These are phyloP conservation scores for Pleurotus cornucopiae DNA, from an alignment of 768 basidiomycete genomes.

Conservation along the genomic window DNA sequence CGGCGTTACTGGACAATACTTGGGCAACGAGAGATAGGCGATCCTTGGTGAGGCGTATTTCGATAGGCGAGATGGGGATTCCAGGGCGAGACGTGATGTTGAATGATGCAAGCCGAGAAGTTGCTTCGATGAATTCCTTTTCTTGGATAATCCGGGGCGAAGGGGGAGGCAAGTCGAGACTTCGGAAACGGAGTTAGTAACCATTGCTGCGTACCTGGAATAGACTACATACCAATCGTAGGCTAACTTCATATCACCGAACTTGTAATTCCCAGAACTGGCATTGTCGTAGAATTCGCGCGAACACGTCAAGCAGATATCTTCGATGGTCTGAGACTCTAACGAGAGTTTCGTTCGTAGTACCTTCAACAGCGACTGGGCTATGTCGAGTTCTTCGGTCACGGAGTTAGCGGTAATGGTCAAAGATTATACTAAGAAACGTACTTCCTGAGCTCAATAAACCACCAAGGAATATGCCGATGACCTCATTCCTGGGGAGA, in stretches of 20 bases:
- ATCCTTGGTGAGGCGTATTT: slow-evolving; percentile 89
- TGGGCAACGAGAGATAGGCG: slow-evolving; percentile 82
- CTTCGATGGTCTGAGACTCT: slow-evolving; percentile 52
- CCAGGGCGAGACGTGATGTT: slow-evolving; percentile 74
- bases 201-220: slow-evolving; percentile 8
- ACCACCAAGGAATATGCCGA: slow-evolving; percentile 82
- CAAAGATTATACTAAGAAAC: slow-evolving; percentile 27
- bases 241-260: slow-evolving; percentile 94
- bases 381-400: slow-evolving; percentile 58
- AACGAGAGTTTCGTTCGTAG: slow-evolving; percentile 47
- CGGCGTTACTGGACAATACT: slow-evolving; percentile 78
- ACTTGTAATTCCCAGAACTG: slow-evolving; percentile 84
- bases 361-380: slow-evolving; percentile 53
- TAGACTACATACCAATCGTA: slow-evolving; percentile 75
- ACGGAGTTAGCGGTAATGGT: background rate
- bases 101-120: slow-evolving; percentile 92
- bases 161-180: slow-evolving; percentile 68
- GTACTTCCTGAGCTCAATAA: slow-evolving; percentile 83
- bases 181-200: slow-evolving; percentile 23
- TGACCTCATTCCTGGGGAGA: slow-evolving; percentile 65
- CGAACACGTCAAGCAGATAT: slow-evolving; percentile 75
- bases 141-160: slow-evolving; percentile 64
- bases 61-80: slow-evolving; percentile 81
- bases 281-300: slow-evolving; percentile 96
- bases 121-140: slow-evolving; percentile 95